These are phyloP conservation scores for Apiospora pterosperma DNA, from an alignment of 2,329 filamentous ascomycete genomes.

Conservation along the genomic window DNA sequence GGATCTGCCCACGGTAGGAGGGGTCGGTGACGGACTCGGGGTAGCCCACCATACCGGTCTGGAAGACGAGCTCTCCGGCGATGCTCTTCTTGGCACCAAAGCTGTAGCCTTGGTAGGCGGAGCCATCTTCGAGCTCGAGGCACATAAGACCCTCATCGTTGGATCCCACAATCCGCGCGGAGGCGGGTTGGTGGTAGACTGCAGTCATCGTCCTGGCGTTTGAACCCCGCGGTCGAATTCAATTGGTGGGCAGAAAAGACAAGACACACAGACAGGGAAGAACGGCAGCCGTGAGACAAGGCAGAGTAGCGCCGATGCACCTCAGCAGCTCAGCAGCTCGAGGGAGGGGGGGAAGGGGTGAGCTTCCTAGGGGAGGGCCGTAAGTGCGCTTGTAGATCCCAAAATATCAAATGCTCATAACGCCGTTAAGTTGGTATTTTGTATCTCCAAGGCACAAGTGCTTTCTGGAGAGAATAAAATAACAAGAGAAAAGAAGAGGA, in stretches of 20 bases:
- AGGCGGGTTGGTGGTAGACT: conserved; percentile 51
- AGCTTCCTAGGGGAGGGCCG: background rate
- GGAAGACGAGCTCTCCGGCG: conserved; percentile 96
- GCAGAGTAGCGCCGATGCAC: background rate
- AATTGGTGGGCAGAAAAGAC: background rate
- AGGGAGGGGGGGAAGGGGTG: background rate
- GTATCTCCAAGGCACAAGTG: background rate
- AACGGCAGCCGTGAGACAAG: background rate
- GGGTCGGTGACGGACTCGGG: conserved; percentile 89
- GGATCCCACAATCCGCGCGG: conserved; percentile 52
- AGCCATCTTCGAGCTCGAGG: conserved; percentile 90
- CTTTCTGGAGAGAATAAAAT: background rate
- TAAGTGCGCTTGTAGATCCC: background rate
- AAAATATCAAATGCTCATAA: background rate
- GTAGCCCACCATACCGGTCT: conserved; percentile 99
- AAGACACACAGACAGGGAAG: background rate
- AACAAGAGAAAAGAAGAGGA: background rate
- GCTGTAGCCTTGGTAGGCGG: conserved; percentile 89
- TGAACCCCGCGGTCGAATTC: background rate
- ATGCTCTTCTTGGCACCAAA: conserved; percentile 95
- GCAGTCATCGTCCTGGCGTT: conserved; percentile 29
- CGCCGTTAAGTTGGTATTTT: background rate
- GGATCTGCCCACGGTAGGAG: conserved; percentile 87
- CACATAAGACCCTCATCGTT: conserved; percentile 65
- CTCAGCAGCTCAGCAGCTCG: background rate